Evolutionary conservation across 495 filamentous ascomycete species (phyloP), one percentile per base, ranked within the genome.

Genomic region (Penicillium bialowiezense): DNA sequence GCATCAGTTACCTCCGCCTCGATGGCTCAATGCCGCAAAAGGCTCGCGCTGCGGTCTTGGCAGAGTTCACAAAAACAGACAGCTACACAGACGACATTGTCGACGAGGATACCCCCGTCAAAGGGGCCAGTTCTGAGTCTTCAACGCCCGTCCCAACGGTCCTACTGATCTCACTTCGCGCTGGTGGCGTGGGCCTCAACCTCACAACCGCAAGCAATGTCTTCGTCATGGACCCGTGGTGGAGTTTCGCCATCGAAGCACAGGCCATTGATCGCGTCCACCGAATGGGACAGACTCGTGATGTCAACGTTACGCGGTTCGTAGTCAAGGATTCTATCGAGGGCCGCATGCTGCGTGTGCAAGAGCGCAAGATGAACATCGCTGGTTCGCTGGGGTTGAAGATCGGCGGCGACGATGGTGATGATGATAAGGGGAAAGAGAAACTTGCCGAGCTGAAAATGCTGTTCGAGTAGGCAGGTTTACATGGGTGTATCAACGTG

Each of bases 221-320:
- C 9, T 97, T 86, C 64, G 90, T 99, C 87, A 96, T 97, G 92
- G 95, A 99, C 68, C 92, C 95, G 0, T 99, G 95, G 95, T 99
- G 95, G 95, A 93, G 89, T 54, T 97, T 89, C 64, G 91, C 95
- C 3, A 83, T 97, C 19, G 95, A 99, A 67, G 90, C 91, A 8
- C 95, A 99, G 65, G 95, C 95, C 19, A 96, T 99, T 55, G 95
- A 99, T 72, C 87, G 95, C 3, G 91, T 99, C n/a, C 95, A 99
- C 70, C 83, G 95, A 7, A 96, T 99, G 92, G 95, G 95, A 0
- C 95, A 99, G 63, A 80, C 85, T 24, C 79, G 84, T 24, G 89
- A 91, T 62, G 93, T 98, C 1, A 82, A 78, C 34, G 91, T 98
- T 3, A 81, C 81, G 44, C 75, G 93, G 21, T 97, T 97, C 56